Conservation (phyloP, 2,329 filamentous ascomycete genomes). For the Cylindrodendrum hubeiense region DNA sequence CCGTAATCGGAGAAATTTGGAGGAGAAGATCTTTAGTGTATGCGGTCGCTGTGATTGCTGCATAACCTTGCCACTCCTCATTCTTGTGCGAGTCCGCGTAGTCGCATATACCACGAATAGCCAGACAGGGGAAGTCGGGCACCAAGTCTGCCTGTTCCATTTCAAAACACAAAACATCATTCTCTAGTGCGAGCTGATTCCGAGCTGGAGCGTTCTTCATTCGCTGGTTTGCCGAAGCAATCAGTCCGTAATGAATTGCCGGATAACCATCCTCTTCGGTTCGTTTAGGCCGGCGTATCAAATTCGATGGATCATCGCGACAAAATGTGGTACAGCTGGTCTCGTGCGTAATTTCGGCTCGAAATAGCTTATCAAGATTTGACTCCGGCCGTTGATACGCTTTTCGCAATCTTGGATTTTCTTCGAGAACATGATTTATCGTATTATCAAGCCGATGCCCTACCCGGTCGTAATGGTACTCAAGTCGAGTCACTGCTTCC, state of each 20-base stretch:
- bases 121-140: constrained; percentile 45
- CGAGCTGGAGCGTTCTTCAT: background rate
- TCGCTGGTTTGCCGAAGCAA: background rate
- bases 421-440: background rate
- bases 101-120: constrained; percentile 52
- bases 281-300: background rate
- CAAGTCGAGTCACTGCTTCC: background rate
- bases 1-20: background rate
- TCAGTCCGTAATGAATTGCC: background rate
- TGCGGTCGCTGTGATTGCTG: constrained; percentile 47
- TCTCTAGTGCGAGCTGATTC: background rate
- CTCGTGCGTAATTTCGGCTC: background rate
- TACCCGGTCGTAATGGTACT: background rate
- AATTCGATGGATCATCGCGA: background rate
- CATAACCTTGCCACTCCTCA: constrained; percentile 48
- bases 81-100: constrained; percentile 51
- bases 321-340: background rate
- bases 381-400: background rate
- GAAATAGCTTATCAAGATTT: background rate
- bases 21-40: constrained; percentile 16
- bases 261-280: background rate
- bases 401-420: background rate
- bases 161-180: background rate
- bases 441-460: background rate
- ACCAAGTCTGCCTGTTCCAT: constrained; percentile 37